A percentile compares a stretch with the other conserved stretches of the same genome.
phyloP scores from a whole-genome alignment of 1,284 basidiomycete species.

The Fistulina hepatica region DNA sequence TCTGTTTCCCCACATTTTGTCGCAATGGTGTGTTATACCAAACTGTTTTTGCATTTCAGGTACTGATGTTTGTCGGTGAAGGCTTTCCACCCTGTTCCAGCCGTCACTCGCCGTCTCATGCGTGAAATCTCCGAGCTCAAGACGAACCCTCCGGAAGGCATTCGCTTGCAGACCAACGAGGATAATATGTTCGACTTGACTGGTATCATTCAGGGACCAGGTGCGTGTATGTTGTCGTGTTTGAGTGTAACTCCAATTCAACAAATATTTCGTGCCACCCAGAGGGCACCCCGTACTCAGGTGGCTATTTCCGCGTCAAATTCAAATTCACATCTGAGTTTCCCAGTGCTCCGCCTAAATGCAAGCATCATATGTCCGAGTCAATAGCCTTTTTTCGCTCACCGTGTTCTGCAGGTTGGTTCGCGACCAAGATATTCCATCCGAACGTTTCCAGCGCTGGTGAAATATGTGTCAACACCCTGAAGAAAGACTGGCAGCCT shows the following conservation, averaged over 20 bases:
- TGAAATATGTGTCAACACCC: slow-evolving; percentile 94
- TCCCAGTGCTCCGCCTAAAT: slow-evolving; percentile 85
- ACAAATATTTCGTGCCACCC: slow-evolving; percentile 10
- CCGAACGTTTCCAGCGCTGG: slow-evolving; percentile 85
- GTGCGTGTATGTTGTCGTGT: slow-evolving; percentile 30
- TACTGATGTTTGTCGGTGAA: too few relatives aligned
- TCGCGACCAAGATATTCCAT: slow-evolving; percentile 91
- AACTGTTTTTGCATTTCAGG: slow-evolving; percentile 18
- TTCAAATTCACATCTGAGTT: slow-evolving; percentile 88
- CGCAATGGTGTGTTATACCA: too few relatives aligned
- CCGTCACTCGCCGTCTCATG: slow-evolving; percentile 67
- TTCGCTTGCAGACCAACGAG: slow-evolving; percentile 73
- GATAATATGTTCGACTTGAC: slow-evolving; percentile 77
- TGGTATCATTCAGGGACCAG: slow-evolving; percentile 72
- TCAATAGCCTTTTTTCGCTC: slow-evolving; percentile 4
- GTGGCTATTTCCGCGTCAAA: slow-evolving; percentile 81
- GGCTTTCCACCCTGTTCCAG: too few relatives aligned
- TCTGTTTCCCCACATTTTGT: too few relatives aligned
- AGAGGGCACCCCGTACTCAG: slow-evolving; percentile 88
- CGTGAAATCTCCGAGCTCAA: slow-evolving; percentile 73
- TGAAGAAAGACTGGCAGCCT: slow-evolving; percentile 95
- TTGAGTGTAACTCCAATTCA: too few relatives aligned
- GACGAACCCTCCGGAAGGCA: slow-evolving; percentile 77
- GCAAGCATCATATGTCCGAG: slow-evolving; percentile 28
- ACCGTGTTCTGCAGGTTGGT: slow-evolving; percentile 50